A percentile compares a stretch with the other conserved stretches of the same genome.
Conservation (phyloP, 768 basidiomycete genomes). For the Trametes coccinea region DNA sequence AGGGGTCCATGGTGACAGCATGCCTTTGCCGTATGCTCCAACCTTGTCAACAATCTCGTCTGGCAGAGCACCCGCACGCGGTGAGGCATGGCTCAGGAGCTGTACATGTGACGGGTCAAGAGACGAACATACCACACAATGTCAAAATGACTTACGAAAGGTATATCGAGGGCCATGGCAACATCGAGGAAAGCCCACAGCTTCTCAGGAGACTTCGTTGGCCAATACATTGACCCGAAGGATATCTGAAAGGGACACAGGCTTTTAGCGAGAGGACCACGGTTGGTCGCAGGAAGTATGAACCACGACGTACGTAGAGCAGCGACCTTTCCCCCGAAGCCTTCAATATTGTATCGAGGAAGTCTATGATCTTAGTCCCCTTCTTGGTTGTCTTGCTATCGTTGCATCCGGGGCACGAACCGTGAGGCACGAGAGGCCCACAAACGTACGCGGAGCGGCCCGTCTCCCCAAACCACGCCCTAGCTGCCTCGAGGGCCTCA, state of each 20-base stretch:
- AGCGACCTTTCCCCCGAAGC: slow-evolving; percentile 24
- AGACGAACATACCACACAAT: not conserved
- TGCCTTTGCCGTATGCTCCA: slow-evolving; percentile 1
- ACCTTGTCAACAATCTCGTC: slow-evolving; percentile 17
- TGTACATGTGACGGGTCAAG: not conserved
- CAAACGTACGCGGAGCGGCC: slow-evolving; percentile 17
- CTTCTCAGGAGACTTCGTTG: slow-evolving; percentile 16
- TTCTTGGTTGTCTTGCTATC: slow-evolving; percentile 19
- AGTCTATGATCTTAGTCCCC: slow-evolving; percentile 15
- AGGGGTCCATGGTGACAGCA: slow-evolving; percentile 6
- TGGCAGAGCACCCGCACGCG: slow-evolving; percentile 2
- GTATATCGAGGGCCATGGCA: slow-evolving; percentile 20
- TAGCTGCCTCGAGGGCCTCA: slow-evolving; percentile 16
- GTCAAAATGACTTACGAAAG: slow-evolving; percentile 17
- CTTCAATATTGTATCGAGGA: slow-evolving; percentile 23
- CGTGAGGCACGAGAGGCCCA: slow-evolving; percentile 20
- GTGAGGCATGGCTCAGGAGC: slow-evolving; percentile 20
- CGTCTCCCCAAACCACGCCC: slow-evolving; percentile 21
- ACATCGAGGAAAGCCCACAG: slow-evolving; percentile 23
- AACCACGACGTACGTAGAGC: not conserved
- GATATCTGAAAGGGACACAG: slow-evolving; percentile 11
- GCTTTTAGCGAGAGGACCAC: too few relatives aligned
- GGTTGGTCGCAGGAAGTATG: too few relatives aligned
- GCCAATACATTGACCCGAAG: slow-evolving; percentile 25
- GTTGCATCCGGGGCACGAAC: not conserved